These are phyloP conservation scores for Bipolaris gigantea DNA, from an alignment of 2,329 filamentous ascomycete genomes.

Conservation along the genomic window DNA sequence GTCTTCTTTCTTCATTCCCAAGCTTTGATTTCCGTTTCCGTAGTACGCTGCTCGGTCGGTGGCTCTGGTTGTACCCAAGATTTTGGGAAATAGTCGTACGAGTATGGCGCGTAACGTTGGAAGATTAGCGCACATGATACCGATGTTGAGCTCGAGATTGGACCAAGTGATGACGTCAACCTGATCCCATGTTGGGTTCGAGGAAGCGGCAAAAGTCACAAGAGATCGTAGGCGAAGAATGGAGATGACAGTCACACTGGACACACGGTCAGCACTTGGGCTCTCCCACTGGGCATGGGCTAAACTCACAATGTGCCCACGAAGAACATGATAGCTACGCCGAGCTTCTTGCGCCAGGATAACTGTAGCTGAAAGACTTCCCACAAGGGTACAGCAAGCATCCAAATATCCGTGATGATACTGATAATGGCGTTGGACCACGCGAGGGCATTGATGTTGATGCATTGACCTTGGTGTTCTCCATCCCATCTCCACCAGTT, in stretches of 20 bases:
- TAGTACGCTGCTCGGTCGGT: conserved; percentile 16
- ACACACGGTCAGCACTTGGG: not conserved
- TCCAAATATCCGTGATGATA: conserved; percentile 38
- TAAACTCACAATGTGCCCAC: conserved; percentile 39
- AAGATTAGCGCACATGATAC: conserved; percentile 52
- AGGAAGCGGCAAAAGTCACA: conserved; percentile 47
- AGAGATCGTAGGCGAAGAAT: conserved; percentile 50
- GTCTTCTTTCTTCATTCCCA: conserved; percentile 29
- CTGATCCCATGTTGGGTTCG: conserved; percentile 49
- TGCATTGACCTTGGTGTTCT: conserved; percentile 34
- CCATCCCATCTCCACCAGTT: conserved; percentile 40
- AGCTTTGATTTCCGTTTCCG: conserved; percentile 15
- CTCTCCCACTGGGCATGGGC: too few relatives aligned
- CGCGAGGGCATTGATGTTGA: conserved; percentile 40
- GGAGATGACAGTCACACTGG: conserved; percentile 48
- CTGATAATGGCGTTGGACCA: conserved; percentile 41
- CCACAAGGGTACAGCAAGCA: conserved; percentile 40
- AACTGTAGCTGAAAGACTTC: conserved; percentile 39
- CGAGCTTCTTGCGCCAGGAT: conserved; percentile 42
- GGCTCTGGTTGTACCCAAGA: conserved; percentile 40
- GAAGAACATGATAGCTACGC: conserved; percentile 44
- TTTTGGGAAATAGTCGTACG: conserved; percentile 42
- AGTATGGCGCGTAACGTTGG: conserved; percentile 47
- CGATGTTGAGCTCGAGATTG: conserved; percentile 49
- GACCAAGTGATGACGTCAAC: conserved; percentile 48